Evolutionary conservation across 1,284 basidiomycete species (phyloP).

Genomic region (Rhodotorula glutinis): DNA sequence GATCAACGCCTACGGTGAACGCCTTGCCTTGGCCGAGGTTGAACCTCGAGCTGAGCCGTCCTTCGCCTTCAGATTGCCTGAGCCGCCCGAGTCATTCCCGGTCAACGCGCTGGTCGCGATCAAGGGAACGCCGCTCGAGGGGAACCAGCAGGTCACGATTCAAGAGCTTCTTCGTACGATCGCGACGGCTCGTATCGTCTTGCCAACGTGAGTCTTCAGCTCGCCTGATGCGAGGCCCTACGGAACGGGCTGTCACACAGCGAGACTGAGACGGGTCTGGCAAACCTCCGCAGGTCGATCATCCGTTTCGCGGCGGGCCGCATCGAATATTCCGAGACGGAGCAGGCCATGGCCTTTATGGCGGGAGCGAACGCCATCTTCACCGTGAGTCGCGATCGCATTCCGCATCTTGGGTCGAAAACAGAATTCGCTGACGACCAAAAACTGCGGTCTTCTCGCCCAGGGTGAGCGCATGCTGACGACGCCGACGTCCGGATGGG

Average conservation of each 20-base stretch:
- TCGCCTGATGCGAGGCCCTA: neutral
- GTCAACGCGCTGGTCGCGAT: slow-evolving; percentile 84
- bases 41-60: neutral
- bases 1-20: no score
- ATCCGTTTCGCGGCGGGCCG: slow-evolving; percentile 93
- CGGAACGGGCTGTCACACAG: neutral
- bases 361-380: slow-evolving; percentile 98
- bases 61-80: slow-evolving; percentile 66
- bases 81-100: slow-evolving; percentile 96
- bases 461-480: slow-evolving; percentile 91
- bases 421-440: no score
- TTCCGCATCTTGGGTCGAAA: no score
- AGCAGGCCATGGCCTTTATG: slow-evolving; percentile 98
- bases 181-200: slow-evolving; percentile 86
- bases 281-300: slow-evolving; percentile 62
- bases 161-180: slow-evolving; percentile 89
- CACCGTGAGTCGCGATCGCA: slow-evolving; percentile 60
- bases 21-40: neutral
- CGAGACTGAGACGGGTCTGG: neutral
- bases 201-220: slow-evolving; percentile 58
- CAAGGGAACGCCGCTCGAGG: slow-evolving; percentile 58
- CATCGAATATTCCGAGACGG: slow-evolving; percentile 81
- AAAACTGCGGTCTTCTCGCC: no score
- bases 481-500: slow-evolving; percentile 63
- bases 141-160: slow-evolving; percentile 64